Evolutionary conservation across 805 yeast species (phyloP), one percentile per base, ranked within the genome.

Genomic region (Ogataea haglerorum): DNA sequence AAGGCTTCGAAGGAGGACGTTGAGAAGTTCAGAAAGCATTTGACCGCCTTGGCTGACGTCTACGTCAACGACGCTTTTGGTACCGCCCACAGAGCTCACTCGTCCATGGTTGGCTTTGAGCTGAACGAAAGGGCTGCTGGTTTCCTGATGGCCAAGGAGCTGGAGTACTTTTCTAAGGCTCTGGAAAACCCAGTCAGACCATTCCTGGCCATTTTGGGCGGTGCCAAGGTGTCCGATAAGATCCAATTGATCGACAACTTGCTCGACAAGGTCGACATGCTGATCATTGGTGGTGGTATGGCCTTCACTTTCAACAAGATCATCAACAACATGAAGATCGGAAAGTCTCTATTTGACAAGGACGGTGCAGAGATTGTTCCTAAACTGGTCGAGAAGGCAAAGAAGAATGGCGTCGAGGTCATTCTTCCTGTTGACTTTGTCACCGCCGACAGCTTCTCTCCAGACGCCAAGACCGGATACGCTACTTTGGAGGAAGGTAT

Each of bases 251-350:
- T 93, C 63, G 98, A 93, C 76, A 93, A 90, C 82, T 76, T 81
- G 70, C 79, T 91, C 63, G 93, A 91, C 78, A 93, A 93, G 81
- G 98, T 93, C 62, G 85, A 93, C 72, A 71, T 82, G 51, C 77
- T 93, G 67, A 88, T 93, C 72, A 82, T 93, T 62, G 98, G 99
- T 68, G 99, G 99, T 75, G 99, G 99, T 75, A 93, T 93, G 99
- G 93, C 99, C 48, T 93, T 91, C 85, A 93, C 99, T 60, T 93
- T 93, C 82, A 88, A 86, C 80, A 93, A 93, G 80, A 85, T 91
- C 40, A 64, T 88, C 51, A 85, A 88, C 70, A 75, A 78, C 66
- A 80, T 88, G 72, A 69, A 81, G 52, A 93, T 93, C 57, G 99
- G 99, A 69, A 73, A 82, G 69, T 93, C 99, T 27, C 76, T 93